Evolutionary conservation across 495 filamentous ascomycete genomes (phyloP).

Genomic region (Chaetomium cochliodes): DNA sequence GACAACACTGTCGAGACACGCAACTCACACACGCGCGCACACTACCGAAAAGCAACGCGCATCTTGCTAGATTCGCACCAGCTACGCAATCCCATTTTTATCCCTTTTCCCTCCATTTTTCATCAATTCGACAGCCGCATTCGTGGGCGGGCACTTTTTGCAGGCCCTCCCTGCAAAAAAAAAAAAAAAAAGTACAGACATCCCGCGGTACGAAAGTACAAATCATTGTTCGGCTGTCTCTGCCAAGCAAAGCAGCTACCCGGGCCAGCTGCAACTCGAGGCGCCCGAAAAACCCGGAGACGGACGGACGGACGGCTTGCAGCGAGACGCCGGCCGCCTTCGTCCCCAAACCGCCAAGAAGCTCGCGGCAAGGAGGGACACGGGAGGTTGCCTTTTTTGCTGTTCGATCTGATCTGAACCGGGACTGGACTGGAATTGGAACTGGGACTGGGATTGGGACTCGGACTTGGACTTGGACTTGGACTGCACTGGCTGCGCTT

Average conservation of each 20-base stretch:
- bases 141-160: no score
- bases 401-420: not conserved
- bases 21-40: not conserved
- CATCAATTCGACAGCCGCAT: not conserved
- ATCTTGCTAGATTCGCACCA: not conserved
- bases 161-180: not conserved
- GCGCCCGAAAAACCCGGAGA: conserved; percentile 10
- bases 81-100: not conserved
- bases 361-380: conserved; percentile 2
- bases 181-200: not conserved
- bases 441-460: no score
- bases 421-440: not conserved
- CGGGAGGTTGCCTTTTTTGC: conserved; percentile 8
- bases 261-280: conserved; percentile 15
- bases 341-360: conserved; percentile 9
- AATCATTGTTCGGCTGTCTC: conserved; percentile 7
- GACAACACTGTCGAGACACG: not conserved
- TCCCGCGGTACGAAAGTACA: not conserved
- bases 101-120: not conserved
- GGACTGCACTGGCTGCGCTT: not conserved
- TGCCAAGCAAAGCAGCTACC: conserved; percentile 19
- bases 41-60: not conserved
- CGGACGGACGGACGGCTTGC: not conserved
- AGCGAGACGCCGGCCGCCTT: not conserved
- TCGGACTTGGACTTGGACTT: no score